Conservation (phyloP, 257 asterid species). For the Nicotiana paniculata region DNA sequence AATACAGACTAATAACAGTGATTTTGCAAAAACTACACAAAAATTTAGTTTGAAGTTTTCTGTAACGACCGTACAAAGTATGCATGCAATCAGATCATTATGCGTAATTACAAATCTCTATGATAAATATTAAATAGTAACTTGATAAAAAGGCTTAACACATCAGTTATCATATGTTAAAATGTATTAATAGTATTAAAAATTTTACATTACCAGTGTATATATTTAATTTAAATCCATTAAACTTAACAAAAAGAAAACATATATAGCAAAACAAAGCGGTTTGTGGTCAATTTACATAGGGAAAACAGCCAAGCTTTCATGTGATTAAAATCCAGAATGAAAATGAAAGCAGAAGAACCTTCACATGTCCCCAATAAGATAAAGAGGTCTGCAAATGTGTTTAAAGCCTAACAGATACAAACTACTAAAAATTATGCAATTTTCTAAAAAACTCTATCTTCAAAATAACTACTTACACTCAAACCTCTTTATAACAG, state of each 20-base stretch:
- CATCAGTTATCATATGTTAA: neutral
- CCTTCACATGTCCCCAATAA: neutral
- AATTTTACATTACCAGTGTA: too few species aligned
- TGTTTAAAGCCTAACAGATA: neutral
- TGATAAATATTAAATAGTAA: too few species aligned
- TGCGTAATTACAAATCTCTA: too few species aligned
- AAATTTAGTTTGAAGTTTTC: too few species aligned
- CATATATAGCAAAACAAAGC: neutral
- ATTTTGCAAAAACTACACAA: too few species aligned
- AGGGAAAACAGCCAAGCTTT: neutral
- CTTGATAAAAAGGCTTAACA: too few species aligned
- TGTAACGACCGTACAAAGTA: too few species aligned
- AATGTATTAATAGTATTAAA: too few species aligned
- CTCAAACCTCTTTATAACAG: too few species aligned
- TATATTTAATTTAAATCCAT: neutral
- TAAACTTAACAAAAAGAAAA: neutral
- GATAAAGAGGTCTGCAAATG: constrained; percentile 1
- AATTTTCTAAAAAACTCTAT: neutral
- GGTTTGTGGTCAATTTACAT: neutral
- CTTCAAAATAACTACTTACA: too few species aligned
- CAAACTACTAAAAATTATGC: neutral
- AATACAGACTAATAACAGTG: too few species aligned
- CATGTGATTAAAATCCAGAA: constrained; percentile 3
- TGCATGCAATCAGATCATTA: too few species aligned
- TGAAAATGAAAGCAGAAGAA: constrained; percentile 4